Percentiles rank a stretch among this genome's conserved stretches.
Conservation (phyloP, 176 grass and related monocot genomes). For the Eremochloa ophiuroides region DNA sequence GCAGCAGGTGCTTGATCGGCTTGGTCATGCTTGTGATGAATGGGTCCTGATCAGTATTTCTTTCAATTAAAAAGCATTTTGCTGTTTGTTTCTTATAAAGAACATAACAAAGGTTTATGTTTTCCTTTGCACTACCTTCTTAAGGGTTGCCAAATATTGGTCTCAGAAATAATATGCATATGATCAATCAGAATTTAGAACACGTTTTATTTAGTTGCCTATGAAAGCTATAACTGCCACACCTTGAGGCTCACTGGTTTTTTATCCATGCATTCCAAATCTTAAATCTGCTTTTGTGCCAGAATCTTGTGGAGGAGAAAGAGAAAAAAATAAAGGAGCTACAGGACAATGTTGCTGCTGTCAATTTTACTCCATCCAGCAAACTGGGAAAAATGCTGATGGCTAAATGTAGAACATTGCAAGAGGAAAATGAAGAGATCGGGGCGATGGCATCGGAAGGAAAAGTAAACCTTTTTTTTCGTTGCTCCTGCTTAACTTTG, state of each 20-base stretch:
- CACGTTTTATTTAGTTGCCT: neutral
- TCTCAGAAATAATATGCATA: neutral
- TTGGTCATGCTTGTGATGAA: neutral
- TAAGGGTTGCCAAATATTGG: neutral
- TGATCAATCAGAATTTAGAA: neutral
- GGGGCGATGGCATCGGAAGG: conserved; percentile 99
- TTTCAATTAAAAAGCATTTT: neutral
- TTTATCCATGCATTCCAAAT: neutral
- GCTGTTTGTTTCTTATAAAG: neutral
- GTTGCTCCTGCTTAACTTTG: neutral
- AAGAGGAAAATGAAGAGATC: conserved; percentile 99
- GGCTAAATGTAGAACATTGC: conserved; percentile 91
- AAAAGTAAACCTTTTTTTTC: conserved; percentile 52
- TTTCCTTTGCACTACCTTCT: neutral
- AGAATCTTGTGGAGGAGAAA: conserved; percentile 94
- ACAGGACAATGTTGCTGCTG: conserved; percentile 95
- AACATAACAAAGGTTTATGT: neutral
- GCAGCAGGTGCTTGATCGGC: neutral
- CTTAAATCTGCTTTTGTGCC: conserved; percentile 18
- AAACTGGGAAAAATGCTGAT: conserved; percentile 96
- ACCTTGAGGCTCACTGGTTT: neutral
- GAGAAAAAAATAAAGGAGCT: conserved; percentile 99
- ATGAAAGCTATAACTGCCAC: neutral
- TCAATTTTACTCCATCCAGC: conserved; percentile 93
- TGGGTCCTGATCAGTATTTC: neutral